Evolutionary conservation across 306 rosid genomes (phyloP).

Genomic region (Malus sylvestris): DNA sequence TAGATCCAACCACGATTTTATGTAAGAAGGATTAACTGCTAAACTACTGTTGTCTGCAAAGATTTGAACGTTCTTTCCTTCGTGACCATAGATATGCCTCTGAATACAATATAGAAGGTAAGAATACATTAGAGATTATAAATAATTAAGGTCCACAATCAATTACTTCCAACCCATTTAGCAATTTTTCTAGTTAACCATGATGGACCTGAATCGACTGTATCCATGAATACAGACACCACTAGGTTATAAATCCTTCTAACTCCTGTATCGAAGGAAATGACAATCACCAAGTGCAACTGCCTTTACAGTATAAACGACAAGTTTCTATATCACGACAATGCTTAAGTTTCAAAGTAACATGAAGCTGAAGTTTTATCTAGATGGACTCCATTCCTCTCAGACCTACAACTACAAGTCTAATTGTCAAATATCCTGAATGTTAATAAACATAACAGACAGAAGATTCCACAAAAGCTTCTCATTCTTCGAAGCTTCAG

Average conservation of each 20-base stretch:
- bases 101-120: constrained; percentile 34
- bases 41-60: constrained; percentile 78
- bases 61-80: constrained; percentile 65
- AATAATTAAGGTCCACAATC: neutral
- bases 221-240: neutral
- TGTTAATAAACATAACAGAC: neutral
- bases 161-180: neutral
- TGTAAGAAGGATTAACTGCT: constrained; percentile 90
- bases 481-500: neutral
- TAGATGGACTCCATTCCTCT: neutral
- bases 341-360: neutral
- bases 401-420: neutral
- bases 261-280: neutral
- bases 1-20: constrained; percentile 76
- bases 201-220: neutral
- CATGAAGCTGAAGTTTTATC: neutral
- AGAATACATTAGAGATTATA: constrained; percentile 3
- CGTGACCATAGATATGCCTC: constrained; percentile 88
- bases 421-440: neutral
- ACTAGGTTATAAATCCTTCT: neutral
- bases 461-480: neutral
- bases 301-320: neutral
- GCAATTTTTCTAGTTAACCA: neutral
- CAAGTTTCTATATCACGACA: neutral
- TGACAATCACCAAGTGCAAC: neutral